Evolutionary conservation across 768 basidiomycete genomes (phyloP), one percentile per base, ranked within the genome.

Genomic region (Rubroboletus satanas): DNA sequence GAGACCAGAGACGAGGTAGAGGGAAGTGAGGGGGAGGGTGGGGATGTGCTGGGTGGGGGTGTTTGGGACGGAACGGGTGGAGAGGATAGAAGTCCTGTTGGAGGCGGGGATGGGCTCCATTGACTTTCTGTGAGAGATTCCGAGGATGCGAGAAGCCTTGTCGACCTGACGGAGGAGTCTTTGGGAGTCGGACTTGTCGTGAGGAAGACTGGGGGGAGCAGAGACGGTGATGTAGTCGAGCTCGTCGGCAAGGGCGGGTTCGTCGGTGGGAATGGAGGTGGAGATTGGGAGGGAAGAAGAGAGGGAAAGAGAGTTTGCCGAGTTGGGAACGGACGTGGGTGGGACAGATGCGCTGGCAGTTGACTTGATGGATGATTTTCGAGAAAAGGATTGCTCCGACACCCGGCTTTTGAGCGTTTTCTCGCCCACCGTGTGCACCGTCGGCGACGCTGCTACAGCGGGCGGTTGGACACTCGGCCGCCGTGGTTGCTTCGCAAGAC

Each of bases 91-190:
- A 49, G 80, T 87, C 62, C 90, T 83, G 55, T 82, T 77, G 5
- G 86, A 85, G 26, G 84, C 88, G 48, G 89, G 88, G 61, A 91
- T 87, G 59, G 90, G 90, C 66, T 91, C 89, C 90, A 92, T 92
- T 50, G 84, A 87, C 67, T 76, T 79, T 59, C 83, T 79, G 69
- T 90, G 89, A 45, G 77, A 74, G 62, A 91, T 85, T 59, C 88
- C 90, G 41, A 91, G 81, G 50, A 91, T 77, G 59, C 88, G 79
- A 23, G 88, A 84, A 23, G 90, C 87, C 73, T 91, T 91, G 72
- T 90, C 87, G 28, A 77, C 73, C 56, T 81, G 79, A 51, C 73
- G 65, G 28, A 54, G 17, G 51, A 71, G 64, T 52, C 74, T 66
- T 57, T 75, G 66, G 48, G 73, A 56, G 66, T 72, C 68, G 18